Conservation (phyloP, 129 eudicot species). For the Flaveria trinervia region DNA sequence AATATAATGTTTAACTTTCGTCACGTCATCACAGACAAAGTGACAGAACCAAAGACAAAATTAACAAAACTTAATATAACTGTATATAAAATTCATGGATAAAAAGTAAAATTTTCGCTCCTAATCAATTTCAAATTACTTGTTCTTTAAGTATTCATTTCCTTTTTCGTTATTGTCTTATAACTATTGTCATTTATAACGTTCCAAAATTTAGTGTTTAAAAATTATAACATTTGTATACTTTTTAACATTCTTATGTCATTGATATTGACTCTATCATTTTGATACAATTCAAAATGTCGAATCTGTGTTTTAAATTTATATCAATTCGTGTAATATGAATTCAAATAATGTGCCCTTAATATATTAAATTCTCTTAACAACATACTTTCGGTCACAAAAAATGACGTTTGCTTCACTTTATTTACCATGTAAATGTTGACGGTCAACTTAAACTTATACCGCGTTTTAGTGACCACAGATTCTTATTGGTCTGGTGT, state of each 20-base stretch:
- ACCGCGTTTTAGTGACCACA: constrained; percentile 25
- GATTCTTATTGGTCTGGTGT: neutral
- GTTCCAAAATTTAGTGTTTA: constrained; percentile 2
- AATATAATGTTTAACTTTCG: too few species aligned
- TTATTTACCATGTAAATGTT: neutral
- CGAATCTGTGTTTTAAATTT: neutral
- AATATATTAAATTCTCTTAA: constrained; percentile 4
- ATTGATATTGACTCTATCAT: constrained; percentile 6
- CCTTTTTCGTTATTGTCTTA: constrained; percentile 18
- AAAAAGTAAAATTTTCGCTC: constrained; percentile 15
- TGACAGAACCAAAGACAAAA: neutral
- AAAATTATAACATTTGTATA: constrained; percentile 5
- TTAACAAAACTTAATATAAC: neutral
- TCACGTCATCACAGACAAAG: too few species aligned
- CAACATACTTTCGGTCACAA: constrained; percentile 24
- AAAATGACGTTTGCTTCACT: constrained; percentile 18
- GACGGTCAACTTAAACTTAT: neutral
- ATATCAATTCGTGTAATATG: neutral
- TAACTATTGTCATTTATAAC: constrained; percentile 27
- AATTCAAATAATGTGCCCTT: neutral
- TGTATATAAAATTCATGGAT: neutral
- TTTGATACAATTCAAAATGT: constrained; percentile 13
- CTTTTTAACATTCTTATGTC: neutral
- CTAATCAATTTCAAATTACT: constrained; percentile 8
- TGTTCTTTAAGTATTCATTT: neutral